Conservation (phyloP, 2,329 filamentous ascomycete species). For the Alternaria solani region DNA sequence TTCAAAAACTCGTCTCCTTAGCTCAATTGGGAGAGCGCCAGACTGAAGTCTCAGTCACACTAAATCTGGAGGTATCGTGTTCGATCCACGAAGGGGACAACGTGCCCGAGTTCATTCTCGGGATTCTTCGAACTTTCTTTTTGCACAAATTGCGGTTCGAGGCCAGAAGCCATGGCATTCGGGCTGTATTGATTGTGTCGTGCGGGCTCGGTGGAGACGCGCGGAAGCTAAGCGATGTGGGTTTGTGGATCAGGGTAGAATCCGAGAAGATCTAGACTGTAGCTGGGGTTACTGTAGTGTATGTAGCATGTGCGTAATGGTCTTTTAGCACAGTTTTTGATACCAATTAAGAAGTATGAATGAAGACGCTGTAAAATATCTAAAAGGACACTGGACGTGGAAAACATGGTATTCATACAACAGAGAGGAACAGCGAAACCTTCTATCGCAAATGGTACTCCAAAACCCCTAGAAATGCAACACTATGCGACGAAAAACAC, state of each 20-base stretch:
- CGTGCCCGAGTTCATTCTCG: background rate
- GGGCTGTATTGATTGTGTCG: background rate
- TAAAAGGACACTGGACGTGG: background rate
- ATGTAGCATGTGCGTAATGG: background rate
- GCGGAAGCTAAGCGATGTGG: conserved; percentile 3
- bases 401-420: conserved; percentile 1
- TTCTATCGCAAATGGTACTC: background rate
- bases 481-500: background rate
- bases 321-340: background rate
- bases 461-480: conserved; percentile 7
- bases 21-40: conserved; percentile 16
- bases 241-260: background rate
- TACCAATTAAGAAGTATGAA: background rate
- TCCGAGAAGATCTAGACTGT: background rate
- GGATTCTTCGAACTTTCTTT: conserved; percentile 7
- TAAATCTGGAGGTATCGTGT: background rate
- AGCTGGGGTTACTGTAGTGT: background rate
- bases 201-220: background rate
- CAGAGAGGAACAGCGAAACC: background rate
- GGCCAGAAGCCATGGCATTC: background rate
- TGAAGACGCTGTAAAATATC: too few species aligned
- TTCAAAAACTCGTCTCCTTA: conserved; percentile 6
- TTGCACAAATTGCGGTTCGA: background rate
- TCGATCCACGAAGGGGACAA: background rate
- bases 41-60: conserved; percentile 12